Evolutionary conservation across 805 yeast species (phyloP).

Genomic region (Wickerhamiella azymoides): DNA sequence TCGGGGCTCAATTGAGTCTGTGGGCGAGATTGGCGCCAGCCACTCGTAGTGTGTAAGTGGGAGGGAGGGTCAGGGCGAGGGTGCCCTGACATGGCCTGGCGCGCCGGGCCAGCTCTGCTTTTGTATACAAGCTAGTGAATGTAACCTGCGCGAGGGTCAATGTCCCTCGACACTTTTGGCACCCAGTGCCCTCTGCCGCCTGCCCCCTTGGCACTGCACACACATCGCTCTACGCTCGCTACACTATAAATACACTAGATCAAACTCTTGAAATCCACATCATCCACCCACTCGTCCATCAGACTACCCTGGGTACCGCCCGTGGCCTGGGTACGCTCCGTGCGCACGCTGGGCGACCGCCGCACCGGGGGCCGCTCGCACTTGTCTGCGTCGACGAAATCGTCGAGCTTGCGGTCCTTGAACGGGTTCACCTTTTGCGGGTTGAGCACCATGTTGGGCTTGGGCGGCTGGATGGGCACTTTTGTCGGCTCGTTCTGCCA

Average conservation of each 20-base stretch:
- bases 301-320: background rate
- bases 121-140: too few species aligned
- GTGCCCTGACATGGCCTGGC: too few species aligned
- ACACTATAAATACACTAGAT: background rate
- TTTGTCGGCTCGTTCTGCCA: slow-evolving; percentile 75
- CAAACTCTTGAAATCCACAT: background rate
- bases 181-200: too few species aligned
- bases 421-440: slow-evolving; percentile 65
- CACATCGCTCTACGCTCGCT: too few species aligned
- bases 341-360: slow-evolving; percentile 2
- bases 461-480: slow-evolving; percentile 37
- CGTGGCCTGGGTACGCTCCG: background rate
- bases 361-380: slow-evolving; percentile 3
- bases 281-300: background rate
- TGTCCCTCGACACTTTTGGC: too few species aligned
- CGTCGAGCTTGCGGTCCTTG: slow-evolving; percentile 40
- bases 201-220: too few species aligned
- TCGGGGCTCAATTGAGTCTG: too few species aligned
- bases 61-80: too few species aligned
- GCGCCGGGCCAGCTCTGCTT: too few species aligned
- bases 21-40: too few species aligned
- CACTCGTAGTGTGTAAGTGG: too few species aligned
- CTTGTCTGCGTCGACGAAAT: slow-evolving; percentile 29
- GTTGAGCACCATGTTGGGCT: slow-evolving; percentile 40
- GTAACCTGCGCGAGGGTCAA: too few species aligned